Conservation (phyloP, 805 yeast species). For the Metschnikowia borealis region DNA sequence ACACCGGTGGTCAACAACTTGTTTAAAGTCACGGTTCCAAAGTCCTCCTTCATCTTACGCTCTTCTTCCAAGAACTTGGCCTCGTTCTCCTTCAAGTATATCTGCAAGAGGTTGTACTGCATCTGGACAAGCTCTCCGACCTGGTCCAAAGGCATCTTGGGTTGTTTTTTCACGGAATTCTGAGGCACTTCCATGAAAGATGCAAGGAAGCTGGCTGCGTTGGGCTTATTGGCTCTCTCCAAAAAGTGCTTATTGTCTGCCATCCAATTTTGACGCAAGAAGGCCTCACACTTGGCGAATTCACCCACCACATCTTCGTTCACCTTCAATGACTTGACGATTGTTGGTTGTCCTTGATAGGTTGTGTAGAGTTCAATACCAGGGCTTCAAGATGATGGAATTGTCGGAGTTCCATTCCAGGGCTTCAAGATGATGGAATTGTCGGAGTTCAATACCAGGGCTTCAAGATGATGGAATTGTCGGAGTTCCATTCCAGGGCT, state of each 20-base stretch:
- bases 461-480: no score
- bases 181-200: slow-evolving; percentile 61
- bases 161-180: slow-evolving; percentile 42
- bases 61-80: slow-evolving; percentile 79
- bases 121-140: slow-evolving; percentile 91
- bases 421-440: slow-evolving; percentile 82
- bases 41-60: slow-evolving; percentile 74
- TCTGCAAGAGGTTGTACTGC: slow-evolving; percentile 78
- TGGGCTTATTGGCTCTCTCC: slow-evolving; percentile 29
- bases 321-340: slow-evolving; percentile 67
- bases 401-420: slow-evolving; percentile 91
- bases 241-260: slow-evolving; percentile 45
- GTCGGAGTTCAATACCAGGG: slow-evolving; percentile 84
- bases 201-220: slow-evolving; percentile 51
- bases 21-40: slow-evolving; percentile 79
- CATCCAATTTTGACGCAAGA: slow-evolving; percentile 68
- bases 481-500: no score
- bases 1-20: slow-evolving; percentile 80
- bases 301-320: slow-evolving; percentile 69
- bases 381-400: slow-evolving; percentile 77
- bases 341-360: slow-evolving; percentile 81
- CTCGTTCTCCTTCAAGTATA: slow-evolving; percentile 53
- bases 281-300: slow-evolving; percentile 71
- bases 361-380: slow-evolving; percentile 91
- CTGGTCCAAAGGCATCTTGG: slow-evolving; percentile 80